Evolutionary conservation across 2,329 filamentous ascomycete species (phyloP), one percentile per base, ranked within the genome.

Genomic region (Rhexocercosporidium sp.): DNA sequence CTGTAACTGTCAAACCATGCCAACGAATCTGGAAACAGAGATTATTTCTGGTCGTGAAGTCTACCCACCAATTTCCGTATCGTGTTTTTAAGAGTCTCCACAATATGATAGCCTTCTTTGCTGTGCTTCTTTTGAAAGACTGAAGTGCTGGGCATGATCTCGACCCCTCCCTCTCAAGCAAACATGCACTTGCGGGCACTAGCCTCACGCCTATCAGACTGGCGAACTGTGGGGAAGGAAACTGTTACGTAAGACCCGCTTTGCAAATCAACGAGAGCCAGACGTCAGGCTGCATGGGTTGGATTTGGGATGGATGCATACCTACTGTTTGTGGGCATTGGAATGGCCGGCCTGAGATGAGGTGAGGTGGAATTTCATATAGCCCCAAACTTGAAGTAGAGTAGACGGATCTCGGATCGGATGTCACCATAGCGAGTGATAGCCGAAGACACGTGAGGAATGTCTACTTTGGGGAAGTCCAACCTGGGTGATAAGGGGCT

Each of bases 141-240:
- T 20, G 5, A 20, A 18, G 16, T 20, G 3, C 9, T 56, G 18
- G 51, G 18, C 14, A 29, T 34, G n/a, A 18, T 34, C 34, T 39
- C 37, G 49, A 41, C 20, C 44, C 47, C 46, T 62, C n/a, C 4
- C 29, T 59, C 51, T 46, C 31, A 51, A 29, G 61, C 37, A 44
- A 12, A 20, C 31, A 27, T 39, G 31, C 27, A 18, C 59, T 44
- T 29, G 39, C 47, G 37, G 51, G 37, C 62, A 64, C 62, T 59
- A 63, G 49, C 27, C 41, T 16, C 25, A 62, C 18, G 47, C 22
- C 53, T 57, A 62, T 66, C 65, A 51, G 39, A 41, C 12, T 20
- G 29, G 57, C 34, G 31, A 57, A 59, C 27, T 63, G 57, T 62
- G 66, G 66, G 66, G 62, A 59, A 65, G 66, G 63, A 68, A 62